phyloP scores from a whole-genome alignment of 805 yeast species.

The Ascoidea rubescens region DNA sequence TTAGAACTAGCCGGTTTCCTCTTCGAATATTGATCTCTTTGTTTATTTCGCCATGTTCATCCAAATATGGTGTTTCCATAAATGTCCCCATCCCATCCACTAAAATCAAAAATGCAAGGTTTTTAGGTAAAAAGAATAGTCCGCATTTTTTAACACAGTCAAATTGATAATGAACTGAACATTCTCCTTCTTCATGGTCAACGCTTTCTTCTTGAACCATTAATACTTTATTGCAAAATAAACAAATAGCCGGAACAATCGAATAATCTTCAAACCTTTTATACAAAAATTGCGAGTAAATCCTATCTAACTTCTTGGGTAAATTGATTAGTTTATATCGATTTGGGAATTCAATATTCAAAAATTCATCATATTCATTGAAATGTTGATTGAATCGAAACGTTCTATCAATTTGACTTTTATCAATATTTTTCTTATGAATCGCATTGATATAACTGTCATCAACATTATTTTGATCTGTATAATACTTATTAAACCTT shows the following conservation, averaged over 20 bases:
- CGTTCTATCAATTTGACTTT: no score
- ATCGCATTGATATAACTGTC: no score
- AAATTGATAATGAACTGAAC: slow-evolving; percentile 53
- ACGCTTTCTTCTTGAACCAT: slow-evolving; percentile 50
- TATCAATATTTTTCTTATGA: background rate
- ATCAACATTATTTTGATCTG: no score
- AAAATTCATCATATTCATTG: no score
- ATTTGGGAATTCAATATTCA: slow-evolving; percentile 48
- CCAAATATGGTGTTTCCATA: slow-evolving; percentile 70
- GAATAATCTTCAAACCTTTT: slow-evolving; percentile 21
- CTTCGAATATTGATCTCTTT: slow-evolving; percentile 37
- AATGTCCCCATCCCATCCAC: slow-evolving; percentile 76
- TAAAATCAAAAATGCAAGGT: slow-evolving; percentile 46
- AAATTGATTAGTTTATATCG: slow-evolving; percentile 42
- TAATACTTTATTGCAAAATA: slow-evolving; percentile 63
- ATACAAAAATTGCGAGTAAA: slow-evolving; percentile 48
- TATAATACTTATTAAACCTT: no score
- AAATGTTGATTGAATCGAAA: no score
- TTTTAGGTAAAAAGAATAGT: slow-evolving; percentile 58
- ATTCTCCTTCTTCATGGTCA: slow-evolving; percentile 54
- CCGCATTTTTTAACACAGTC: slow-evolving; percentile 61
- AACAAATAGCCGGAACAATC: slow-evolving; percentile 72
- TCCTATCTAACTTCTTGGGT: slow-evolving; percentile 53
- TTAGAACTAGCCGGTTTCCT: slow-evolving; percentile 52
- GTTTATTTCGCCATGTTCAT: slow-evolving; percentile 76